Conservation (phyloP, 345 rosid genomes). For the Raphanus sativus region DNA sequence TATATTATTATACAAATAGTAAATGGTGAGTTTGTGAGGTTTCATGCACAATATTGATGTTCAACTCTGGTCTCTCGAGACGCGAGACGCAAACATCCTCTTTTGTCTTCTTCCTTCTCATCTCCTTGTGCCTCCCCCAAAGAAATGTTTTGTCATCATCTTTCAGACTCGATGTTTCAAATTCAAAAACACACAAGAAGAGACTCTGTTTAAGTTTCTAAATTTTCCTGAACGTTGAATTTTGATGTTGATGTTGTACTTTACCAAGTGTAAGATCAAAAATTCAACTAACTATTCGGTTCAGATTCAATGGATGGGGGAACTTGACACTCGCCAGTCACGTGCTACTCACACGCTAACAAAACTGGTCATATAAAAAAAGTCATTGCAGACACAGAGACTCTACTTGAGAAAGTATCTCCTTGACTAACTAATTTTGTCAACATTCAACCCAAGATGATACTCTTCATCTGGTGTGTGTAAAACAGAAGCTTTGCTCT, state of each 20-base stretch:
- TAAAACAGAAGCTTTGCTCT: background rate
- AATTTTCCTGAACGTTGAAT: background rate
- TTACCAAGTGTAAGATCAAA: background rate
- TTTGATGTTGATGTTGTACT: slow-evolving; percentile 18
- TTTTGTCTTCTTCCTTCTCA: slow-evolving; percentile 38
- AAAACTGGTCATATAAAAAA: background rate
- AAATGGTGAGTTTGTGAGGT: slow-evolving; percentile 21
- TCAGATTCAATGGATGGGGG: slow-evolving; percentile 24
- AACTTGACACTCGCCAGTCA: slow-evolving; percentile 5
- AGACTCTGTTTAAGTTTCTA: background rate
- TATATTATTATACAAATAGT: slow-evolving; percentile 1
- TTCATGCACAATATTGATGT: slow-evolving; percentile 16
- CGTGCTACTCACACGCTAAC: slow-evolving; percentile 32
- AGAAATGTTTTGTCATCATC: slow-evolving; percentile 29
- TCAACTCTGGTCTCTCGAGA: slow-evolving; percentile 27
- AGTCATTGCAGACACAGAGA: background rate
- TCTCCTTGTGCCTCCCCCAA: slow-evolving; percentile 14
- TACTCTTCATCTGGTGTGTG: background rate
- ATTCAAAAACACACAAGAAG: slow-evolving; percentile 4
- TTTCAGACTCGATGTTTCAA: slow-evolving; percentile 13
- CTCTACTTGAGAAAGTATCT: background rate
- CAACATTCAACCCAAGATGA: slow-evolving; percentile 12
- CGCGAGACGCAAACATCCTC: slow-evolving; percentile 32
- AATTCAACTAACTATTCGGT: slow-evolving; percentile 27
- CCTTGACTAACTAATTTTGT: background rate